Conservation (phyloP, 306 rosid species). For the Glycine soja region DNA sequence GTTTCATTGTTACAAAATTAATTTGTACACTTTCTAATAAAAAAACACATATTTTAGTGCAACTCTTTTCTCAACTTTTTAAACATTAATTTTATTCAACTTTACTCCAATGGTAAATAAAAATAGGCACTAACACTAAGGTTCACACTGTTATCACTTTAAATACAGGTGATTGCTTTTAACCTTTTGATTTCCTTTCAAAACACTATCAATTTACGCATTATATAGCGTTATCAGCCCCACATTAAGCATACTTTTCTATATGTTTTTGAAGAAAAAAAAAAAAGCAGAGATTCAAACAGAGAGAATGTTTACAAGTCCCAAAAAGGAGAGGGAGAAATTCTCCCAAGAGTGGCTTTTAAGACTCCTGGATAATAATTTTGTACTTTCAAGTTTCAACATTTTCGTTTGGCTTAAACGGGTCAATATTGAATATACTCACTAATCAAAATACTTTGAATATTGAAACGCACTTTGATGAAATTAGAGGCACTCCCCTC, state of each 20-base stretch:
- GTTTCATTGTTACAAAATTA: background rate
- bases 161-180: background rate
- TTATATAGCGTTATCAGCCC: slow-evolving; percentile 8
- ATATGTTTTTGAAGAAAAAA: background rate
- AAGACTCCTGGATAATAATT: background rate
- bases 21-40: background rate
- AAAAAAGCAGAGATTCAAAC: slow-evolving; percentile 21
- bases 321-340: slow-evolving; percentile 11
- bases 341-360: slow-evolving; percentile 22
- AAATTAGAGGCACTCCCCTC: slow-evolving; percentile 27
- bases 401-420: slow-evolving; percentile 9
- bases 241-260: background rate
- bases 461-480: slow-evolving; percentile 17
- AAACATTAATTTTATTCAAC: background rate
- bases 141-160: background rate
- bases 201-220: background rate
- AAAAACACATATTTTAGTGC: background rate
- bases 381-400: slow-evolving; percentile 37
- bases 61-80: background rate
- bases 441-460: slow-evolving; percentile 14
- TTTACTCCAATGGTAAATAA: background rate
- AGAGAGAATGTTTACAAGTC: slow-evolving; percentile 3
- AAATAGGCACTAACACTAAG: background rate
- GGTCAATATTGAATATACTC: slow-evolving; percentile 41
- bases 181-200: slow-evolving; percentile 35